Base-by-base conservation (phyloP, 768 basidiomycete genomes). In the Pleurotus cornucopiae region DNA sequence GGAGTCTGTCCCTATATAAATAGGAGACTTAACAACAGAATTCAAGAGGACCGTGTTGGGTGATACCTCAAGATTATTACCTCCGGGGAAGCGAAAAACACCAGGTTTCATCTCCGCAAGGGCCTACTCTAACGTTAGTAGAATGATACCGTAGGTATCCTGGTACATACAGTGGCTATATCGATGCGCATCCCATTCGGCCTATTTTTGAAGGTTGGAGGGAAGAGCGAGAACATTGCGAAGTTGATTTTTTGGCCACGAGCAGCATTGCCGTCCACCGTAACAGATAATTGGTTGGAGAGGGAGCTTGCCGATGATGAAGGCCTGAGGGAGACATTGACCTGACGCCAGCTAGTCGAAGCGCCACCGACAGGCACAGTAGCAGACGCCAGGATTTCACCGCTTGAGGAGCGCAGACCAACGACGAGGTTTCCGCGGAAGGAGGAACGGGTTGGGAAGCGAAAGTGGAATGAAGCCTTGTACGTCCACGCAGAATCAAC, bases 1-100 rank as follows among this genome's bases (percentile, higher is more conserved):
- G 70, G 65, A 1, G 77, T 79, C 66, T 81, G 75, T 2, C 85
- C 85, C 78, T 87, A 44, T 43, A 20, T 16, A 25, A 25, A 12
- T 23, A 18, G 6, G 2, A 25, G 43, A 55, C 52, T 4, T 54
- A 1, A 7, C 3, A 62, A 56, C 9, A 14, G 18, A 26, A 52
- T 48, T 56, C n/a, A 21, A 61, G 57, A 48, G 46, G 48, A 52
- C 25, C 40, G 30, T 56, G 73, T 6, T 60, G 80, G 30, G 30
- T 6, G 7, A 5, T 30, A 30, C 30, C 30, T 30, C 85, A 52
- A 86, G 65, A 60, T 86, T 86, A 58, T 84, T 85, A 9, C 86
- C 86, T n/a, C 86, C 86, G 5, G 85, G 86, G 61, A 86, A 78
- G 39, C 86, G 76, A 72, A 83, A 86, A 66, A 86, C 82, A 2